Conservation (phyloP, 2,329 filamentous ascomycete genomes). For the Penicillium sp. region DNA sequence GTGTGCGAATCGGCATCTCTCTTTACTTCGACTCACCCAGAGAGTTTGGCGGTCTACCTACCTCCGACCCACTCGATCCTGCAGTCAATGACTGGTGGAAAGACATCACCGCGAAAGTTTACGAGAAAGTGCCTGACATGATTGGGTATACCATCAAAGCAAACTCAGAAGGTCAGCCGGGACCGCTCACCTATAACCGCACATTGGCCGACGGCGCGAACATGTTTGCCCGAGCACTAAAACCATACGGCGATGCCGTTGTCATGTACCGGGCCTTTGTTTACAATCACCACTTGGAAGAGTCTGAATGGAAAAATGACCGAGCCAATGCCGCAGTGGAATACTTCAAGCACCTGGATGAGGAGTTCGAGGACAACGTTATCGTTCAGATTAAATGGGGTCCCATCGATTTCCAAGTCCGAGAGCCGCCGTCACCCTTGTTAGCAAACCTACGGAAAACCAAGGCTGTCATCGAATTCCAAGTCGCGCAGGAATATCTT, state of each 20-base stretch:
- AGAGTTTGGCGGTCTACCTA: constrained; percentile 56
- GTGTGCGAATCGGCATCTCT: constrained; percentile 65
- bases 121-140: constrained; percentile 64
- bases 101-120: constrained; percentile 60
- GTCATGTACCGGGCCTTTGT: constrained; percentile 74
- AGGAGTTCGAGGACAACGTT: constrained; percentile 68
- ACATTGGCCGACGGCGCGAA: constrained; percentile 69
- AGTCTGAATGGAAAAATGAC: constrained; percentile 65
- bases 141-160: constrained; percentile 71
- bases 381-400: constrained; percentile 74
- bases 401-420: constrained; percentile 72
- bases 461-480: constrained; percentile 61
- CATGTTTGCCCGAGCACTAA: constrained; percentile 62
- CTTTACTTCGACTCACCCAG: constrained; percentile 69
- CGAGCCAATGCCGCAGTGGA: constrained; percentile 70
- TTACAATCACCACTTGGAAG: constrained; percentile 59
- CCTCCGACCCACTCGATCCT: constrained; percentile 66
- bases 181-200: constrained; percentile 68
- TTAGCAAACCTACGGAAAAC: constrained; percentile 56
- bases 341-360: constrained; percentile 65
- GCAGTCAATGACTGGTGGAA: constrained; percentile 65
- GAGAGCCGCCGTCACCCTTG: constrained; percentile 66
- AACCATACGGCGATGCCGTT: constrained; percentile 58
- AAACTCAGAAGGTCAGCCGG: constrained; percentile 71
- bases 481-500: constrained; percentile 70